Conservation (phyloP, 176 grass and related monocot species). For the Saccharum spontaneum region DNA sequence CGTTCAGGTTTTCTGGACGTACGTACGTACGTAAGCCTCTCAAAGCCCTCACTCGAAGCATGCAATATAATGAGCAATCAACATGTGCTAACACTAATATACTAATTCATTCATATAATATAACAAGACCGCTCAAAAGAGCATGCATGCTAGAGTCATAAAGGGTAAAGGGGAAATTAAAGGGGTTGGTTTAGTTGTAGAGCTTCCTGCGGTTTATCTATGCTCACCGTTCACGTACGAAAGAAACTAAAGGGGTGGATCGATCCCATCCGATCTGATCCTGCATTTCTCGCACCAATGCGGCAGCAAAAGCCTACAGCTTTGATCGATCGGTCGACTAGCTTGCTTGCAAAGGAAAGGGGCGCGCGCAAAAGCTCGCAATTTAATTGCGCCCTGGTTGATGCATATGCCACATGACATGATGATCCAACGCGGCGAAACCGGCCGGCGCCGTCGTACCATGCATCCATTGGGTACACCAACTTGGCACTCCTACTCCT, state of each 20-base stretch:
- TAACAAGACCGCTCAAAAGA: neutral
- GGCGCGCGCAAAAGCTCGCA: neutral
- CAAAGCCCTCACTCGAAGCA: neutral
- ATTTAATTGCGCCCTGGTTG: conserved; percentile 32
- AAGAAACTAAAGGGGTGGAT: neutral
- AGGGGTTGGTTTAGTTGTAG: no score
- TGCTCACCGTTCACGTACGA: conserved; percentile 20
- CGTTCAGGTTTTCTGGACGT: neutral
- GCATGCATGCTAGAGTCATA: neutral
- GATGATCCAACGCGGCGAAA: neutral
- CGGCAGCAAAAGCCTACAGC: neutral
- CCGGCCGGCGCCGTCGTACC: neutral
- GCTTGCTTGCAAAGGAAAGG: conserved; percentile 41
- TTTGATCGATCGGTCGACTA: neutral
- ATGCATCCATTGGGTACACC: conserved; percentile 28
- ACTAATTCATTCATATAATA: neutral
- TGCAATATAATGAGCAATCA: neutral
- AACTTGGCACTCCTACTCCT: neutral
- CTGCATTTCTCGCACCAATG: neutral
- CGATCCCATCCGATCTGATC: neutral
- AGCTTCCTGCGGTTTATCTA: neutral
- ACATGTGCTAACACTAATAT: neutral
- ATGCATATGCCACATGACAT: conserved; percentile 3
- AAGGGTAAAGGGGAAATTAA: no score
- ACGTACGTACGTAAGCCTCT: neutral